Evolutionary conservation across 352 stramenopile genomes (phyloP), one percentile per base, ranked within the genome.

Genomic region (Plasmopara muralis): DNA sequence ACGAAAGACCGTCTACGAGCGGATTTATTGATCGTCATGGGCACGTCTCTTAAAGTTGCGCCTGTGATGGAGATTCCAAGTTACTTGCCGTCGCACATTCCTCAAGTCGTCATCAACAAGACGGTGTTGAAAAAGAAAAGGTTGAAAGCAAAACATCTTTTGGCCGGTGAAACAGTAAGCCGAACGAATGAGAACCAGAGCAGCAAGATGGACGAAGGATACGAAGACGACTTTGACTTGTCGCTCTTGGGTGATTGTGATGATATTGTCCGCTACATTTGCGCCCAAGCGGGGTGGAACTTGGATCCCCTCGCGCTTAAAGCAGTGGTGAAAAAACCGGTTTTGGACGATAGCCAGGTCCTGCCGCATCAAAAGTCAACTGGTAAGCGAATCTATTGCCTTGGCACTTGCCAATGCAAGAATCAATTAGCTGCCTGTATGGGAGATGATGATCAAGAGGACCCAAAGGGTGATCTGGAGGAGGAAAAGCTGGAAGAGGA

Each of bases 1-100:
- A 83, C 75, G 2, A 83, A 84, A 43, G 77, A 89, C 43, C 70
- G 74, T 2, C 40, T 89, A 16, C 79, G 88, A 37, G 92, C 85
- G 0, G 95, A 99, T 72, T 68, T 98, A 18, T 66, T 99, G 30
- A 85, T 99, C 37, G 95, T 99, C 16, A 98, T 99, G 58, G 97
- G 97, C 46, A 99, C 97, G 18, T 98, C 90, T 7, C 74, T 99
- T 2, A 96, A 96, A 50, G 97, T 99, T 29, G 84, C 84, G 34
- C 96, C 97, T 4, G 89, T 99, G 15, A 88, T 91, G n/a, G 78
- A 89, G 53, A 90, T 97, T 40, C 83, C 83, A 6, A 81, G 81
- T n/a, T 93, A 87, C 50, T 62, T 96, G 31, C 77, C 83, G 2
- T 57, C 67, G 1, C 72, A 91, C 44, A 85, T 93, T 31, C 85